phyloP scores from a whole-genome alignment of 1,139 yeast genomes.

The Pichia kudriavzevii region DNA sequence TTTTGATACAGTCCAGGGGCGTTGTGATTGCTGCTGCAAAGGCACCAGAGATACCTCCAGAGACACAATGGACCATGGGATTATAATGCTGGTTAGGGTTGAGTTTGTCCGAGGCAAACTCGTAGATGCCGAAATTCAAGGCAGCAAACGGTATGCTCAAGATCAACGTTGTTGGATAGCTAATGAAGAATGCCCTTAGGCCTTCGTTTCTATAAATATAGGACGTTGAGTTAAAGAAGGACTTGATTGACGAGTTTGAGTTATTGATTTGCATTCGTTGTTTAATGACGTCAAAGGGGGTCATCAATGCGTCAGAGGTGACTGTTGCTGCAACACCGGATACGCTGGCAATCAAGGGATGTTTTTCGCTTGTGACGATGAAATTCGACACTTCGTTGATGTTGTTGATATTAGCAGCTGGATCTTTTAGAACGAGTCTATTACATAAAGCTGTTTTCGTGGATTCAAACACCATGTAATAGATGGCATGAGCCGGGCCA shows the following conservation, averaged over 20 bases:
- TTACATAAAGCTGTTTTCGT: slow-evolving; percentile 55
- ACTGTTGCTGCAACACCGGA: slow-evolving; percentile 95
- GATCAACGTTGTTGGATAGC: slow-evolving; percentile 90
- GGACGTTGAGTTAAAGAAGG: slow-evolving; percentile 30
- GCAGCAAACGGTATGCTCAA: slow-evolving; percentile 97
- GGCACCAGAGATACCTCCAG: slow-evolving; percentile 96
- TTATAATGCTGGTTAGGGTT: slow-evolving; percentile 78
- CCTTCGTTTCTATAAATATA: slow-evolving; percentile 71
- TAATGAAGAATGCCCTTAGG: slow-evolving; percentile 72
- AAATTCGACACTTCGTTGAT: slow-evolving; percentile 13
- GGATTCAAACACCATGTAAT: slow-evolving; percentile 91
- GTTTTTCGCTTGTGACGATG: slow-evolving; percentile 54
- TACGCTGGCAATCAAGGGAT: slow-evolving; percentile 73
- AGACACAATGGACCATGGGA: slow-evolving; percentile 85
- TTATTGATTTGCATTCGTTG: slow-evolving; percentile 60
- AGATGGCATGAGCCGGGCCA: slow-evolving; percentile 99
- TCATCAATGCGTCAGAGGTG: slow-evolving; percentile 93
- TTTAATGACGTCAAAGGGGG: slow-evolving; percentile 93
- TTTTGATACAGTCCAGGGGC: slow-evolving; percentile 91
- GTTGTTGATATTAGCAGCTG: slow-evolving; percentile 11
- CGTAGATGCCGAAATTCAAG: slow-evolving; percentile 88
- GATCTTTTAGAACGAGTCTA: slow-evolving; percentile 3
- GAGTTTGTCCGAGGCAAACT: slow-evolving; percentile 64
- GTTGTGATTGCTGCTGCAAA: slow-evolving; percentile 94
- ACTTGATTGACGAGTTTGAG: slow-evolving; percentile 7